Evolutionary conservation across 768 basidiomycete species (phyloP), one percentile per base, ranked within the genome.

Genomic region (Trametes sanguinea): DNA sequence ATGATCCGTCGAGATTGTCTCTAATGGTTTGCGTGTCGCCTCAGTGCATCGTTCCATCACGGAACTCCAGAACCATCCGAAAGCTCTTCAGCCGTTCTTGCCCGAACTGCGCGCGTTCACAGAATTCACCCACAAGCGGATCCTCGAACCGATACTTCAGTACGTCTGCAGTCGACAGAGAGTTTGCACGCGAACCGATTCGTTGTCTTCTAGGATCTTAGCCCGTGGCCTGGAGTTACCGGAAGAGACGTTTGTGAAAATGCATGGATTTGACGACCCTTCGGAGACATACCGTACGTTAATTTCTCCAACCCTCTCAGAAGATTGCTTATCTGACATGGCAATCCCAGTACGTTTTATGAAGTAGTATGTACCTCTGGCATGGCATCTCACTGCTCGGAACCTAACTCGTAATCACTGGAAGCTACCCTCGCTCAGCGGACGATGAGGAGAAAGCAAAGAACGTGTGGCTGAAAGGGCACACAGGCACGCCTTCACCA

Each of bases 71-170:
- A 39, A 16, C 5, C 86, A 88, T 59, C 86, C 86, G 1, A 73
- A 76, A 39, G 74, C 76, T 0, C 55, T 88, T 32, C 76, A 80
- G 7, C 83, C 85, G 8, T 80, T 83, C 55, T 70, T 86, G 1
- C 79, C 80, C 1, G 84, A 87, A 62, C 78, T 87, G 30, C 73
- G 76, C 16, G 75, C 72, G 0, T 86, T 87, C 55, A 73, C 77
- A 17, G 73, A 74, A 48, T 75, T 81, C 57, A 84, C 80, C 47
- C 84, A 86, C 63, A 72, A 77, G 46, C 74, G 81, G 10, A 75
- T 87, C 17, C 65, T 87, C 6, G 75, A 80, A 65, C 79, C 80
- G 1, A 71, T 82, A 37, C 69, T 85, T 22, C 74, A 77, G 80
- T 80, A 35, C 22, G 65, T 54, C 11, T 47, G 17, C n/a, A 4